A percentile compares a stretch with the other conserved stretches of the same genome.
These are phyloP conservation scores for Theileria parva DNA, from an alignment of 169 alveolate genomes.

Conservation along the genomic window DNA sequence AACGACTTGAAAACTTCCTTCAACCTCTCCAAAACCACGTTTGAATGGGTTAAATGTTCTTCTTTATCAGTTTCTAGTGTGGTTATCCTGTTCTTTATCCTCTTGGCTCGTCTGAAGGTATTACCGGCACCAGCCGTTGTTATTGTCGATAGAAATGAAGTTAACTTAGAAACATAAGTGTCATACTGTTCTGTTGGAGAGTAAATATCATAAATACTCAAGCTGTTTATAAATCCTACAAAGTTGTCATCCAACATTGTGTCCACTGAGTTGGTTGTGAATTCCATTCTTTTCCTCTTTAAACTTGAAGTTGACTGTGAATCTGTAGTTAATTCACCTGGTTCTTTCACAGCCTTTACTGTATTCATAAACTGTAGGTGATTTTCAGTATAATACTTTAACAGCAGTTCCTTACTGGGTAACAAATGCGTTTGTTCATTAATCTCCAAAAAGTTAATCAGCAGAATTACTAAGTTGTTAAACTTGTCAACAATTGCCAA, in stretches of 20 bases:
- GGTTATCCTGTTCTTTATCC: conserved; percentile 25
- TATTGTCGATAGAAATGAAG: too few species aligned
- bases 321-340: too few species aligned
- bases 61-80: conserved; percentile 30
- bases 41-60: conserved; percentile 29
- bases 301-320: too few species aligned
- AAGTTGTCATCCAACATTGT: conserved; percentile 7
- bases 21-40: conserved; percentile 3
- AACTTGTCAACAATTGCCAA: not conserved
- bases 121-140: conserved; percentile 33
- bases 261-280: not conserved
- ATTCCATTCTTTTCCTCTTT: conserved; percentile 7
- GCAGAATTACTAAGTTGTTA: not conserved
- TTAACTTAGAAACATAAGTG: conserved; percentile 16
- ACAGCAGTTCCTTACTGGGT: conserved; percentile 3
- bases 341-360: conserved; percentile 36
- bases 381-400: conserved; percentile 29
- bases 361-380: conserved; percentile 36
- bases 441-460: not conserved
- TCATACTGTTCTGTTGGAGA: conserved; percentile 60
- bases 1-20: conserved; percentile 15
- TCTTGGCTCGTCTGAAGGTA: conserved; percentile 15
- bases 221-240: conserved; percentile 22
- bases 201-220: conserved; percentile 41
- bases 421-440: not conserved